phyloP scores from a whole-genome alignment of 768 basidiomycete genomes.

The Agaricus sinodeliciosus region DNA sequence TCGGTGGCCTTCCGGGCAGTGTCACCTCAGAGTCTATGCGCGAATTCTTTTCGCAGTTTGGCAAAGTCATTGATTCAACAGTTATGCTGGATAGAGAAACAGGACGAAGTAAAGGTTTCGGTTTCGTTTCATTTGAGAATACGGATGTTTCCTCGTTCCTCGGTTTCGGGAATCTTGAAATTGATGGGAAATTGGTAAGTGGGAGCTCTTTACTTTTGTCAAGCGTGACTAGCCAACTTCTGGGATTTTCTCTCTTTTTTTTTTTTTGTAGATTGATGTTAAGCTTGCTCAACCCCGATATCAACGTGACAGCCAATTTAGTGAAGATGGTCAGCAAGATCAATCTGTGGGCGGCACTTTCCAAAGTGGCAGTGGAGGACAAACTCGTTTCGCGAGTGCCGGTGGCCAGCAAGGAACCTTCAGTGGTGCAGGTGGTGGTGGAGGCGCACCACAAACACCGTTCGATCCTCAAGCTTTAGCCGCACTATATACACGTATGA shows the following conservation, averaged over 20 bases:
- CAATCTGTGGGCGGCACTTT: constrained; percentile 8
- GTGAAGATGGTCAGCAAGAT: constrained; percentile 34
- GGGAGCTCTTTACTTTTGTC: not conserved
- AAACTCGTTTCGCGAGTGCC: constrained; percentile 9
- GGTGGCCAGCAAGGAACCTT: constrained; percentile 34
- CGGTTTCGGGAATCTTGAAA: constrained; percentile 81
- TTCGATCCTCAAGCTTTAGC: constrained; percentile 94
- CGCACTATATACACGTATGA: constrained; percentile 92
- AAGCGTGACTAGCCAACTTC: too few relatives aligned
- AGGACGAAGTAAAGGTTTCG: constrained; percentile 93
- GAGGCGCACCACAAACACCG: constrained; percentile 43
- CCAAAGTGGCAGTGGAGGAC: constrained; percentile 2
- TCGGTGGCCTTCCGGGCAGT: constrained; percentile 86
- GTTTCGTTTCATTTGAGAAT: constrained; percentile 94
- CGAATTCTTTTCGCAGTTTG: constrained; percentile 89
- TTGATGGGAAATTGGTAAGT: constrained; percentile 91
- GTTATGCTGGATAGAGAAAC: constrained; percentile 99
- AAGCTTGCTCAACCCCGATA: constrained; percentile 92
- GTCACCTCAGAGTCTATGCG: constrained; percentile 94
- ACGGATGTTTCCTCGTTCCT: constrained; percentile 88
- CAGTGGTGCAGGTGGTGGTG: constrained; percentile 20
- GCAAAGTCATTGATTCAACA: constrained; percentile 94
- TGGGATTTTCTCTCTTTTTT: not conserved
- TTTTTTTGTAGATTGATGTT: constrained; percentile 75
- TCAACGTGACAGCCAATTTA: constrained; percentile 58